A percentile compares a stretch with the other conserved stretches of the same genome.
Evolutionary conservation across 768 basidiomycete genomes (phyloP).

Genomic region (Leucocoprinus leucothites): DNA sequence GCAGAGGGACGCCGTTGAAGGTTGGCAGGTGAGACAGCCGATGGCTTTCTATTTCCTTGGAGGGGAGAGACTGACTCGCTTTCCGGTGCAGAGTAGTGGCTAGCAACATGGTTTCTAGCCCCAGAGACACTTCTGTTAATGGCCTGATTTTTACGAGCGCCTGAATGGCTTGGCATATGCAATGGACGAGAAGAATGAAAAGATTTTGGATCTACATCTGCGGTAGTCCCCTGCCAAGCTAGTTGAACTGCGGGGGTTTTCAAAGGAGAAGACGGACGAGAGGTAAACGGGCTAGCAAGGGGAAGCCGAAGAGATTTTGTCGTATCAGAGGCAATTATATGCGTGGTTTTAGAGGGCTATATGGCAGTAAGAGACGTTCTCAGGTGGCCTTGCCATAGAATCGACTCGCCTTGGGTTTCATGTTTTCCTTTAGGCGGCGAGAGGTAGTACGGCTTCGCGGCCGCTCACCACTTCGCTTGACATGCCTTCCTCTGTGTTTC

Average conservation of each 20-base stretch:
- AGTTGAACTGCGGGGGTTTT: conserved; percentile 1
- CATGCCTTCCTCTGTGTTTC: background rate
- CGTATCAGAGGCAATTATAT: background rate
- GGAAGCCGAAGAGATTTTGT: conserved; percentile 9
- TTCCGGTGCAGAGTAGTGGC: background rate
- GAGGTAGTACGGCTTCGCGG: background rate
- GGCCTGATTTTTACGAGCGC: conserved; percentile 13
- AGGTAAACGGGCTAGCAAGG: conserved; percentile 25
- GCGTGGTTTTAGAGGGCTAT: background rate
- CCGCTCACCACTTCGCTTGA: background rate
- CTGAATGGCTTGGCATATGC: conserved; percentile 6
- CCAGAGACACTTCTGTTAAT: background rate
- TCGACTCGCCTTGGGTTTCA: conserved; percentile 2
- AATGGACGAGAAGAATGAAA: background rate
- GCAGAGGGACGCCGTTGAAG: background rate
- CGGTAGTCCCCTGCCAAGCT: background rate
- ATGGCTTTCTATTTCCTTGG: background rate
- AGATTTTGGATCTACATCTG: background rate
- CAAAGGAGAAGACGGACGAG: conserved; percentile 21
- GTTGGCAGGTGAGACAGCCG: background rate
- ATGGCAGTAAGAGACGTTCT: background rate
- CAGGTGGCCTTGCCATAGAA: background rate
- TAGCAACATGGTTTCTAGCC: background rate
- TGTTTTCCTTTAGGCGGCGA: conserved; percentile 8
- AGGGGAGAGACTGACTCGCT: background rate